Evolutionary conservation across 2,329 filamentous ascomycete genomes (phyloP).

Genomic region (Neonectria sp.): DNA sequence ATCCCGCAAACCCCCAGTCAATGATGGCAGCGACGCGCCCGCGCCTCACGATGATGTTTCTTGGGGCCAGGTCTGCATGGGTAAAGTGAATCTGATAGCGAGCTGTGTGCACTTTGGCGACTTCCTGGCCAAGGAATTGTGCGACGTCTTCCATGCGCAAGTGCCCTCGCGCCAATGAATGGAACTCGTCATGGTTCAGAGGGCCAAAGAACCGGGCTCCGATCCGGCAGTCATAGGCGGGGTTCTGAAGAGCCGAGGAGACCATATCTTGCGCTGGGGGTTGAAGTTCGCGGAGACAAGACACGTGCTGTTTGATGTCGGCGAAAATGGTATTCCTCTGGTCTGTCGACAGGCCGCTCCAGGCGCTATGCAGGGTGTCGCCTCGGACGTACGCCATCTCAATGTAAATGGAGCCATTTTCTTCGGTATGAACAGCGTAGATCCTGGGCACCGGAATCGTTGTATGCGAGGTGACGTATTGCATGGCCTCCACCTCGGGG

Average conservation of each 20-base stretch:
- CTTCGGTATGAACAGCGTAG: slow-evolving; percentile 41
- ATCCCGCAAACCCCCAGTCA: slow-evolving; percentile 53
- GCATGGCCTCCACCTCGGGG: slow-evolving; percentile 49
- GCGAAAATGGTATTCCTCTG: slow-evolving; percentile 39
- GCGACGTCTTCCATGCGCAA: slow-evolving; percentile 43
- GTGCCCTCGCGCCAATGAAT: slow-evolving; percentile 41
- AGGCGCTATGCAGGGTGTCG: slow-evolving; percentile 35
- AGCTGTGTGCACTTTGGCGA: slow-evolving; percentile 42
- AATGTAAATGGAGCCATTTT: slow-evolving; percentile 39
- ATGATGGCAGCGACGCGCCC: slow-evolving; percentile 49
- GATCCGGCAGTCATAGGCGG: slow-evolving; percentile 45
- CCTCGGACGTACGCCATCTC: slow-evolving; percentile 48
- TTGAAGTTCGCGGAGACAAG: slow-evolving; percentile 43
- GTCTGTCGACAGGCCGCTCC: slow-evolving; percentile 39
- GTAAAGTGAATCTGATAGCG: slow-evolving; percentile 45
- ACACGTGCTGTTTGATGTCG: slow-evolving; percentile 44
- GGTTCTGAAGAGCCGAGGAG: slow-evolving; percentile 46
- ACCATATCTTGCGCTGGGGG: slow-evolving; percentile 42
- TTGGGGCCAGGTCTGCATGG: slow-evolving; percentile 45
- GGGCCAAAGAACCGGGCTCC: slow-evolving; percentile 47
- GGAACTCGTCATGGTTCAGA: slow-evolving; percentile 45
- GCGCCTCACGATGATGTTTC: slow-evolving; percentile 48
- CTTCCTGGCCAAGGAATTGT: slow-evolving; percentile 41
- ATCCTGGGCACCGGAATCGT: slow-evolving; percentile 48
- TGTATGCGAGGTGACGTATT: slow-evolving; percentile 48